Evolutionary conservation across 2,329 filamentous ascomycete species (phyloP).

Genomic region (Colletotrichum lentis): DNA sequence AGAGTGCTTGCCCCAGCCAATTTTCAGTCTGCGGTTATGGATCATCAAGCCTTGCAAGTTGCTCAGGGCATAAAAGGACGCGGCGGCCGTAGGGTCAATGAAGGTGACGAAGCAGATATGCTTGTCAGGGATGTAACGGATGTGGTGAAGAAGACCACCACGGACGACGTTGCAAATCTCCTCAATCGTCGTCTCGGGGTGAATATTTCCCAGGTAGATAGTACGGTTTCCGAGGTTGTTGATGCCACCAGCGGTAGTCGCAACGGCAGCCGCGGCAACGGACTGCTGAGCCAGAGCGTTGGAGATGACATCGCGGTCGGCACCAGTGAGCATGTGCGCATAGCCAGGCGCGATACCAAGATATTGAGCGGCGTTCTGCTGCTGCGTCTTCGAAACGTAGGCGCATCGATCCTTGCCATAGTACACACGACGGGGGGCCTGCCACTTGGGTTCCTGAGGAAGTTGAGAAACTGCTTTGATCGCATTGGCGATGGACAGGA

Average conservation of each 20-base stretch:
- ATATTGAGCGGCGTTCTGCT: slow-evolving; percentile 98
- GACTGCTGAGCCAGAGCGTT: slow-evolving; percentile 97
- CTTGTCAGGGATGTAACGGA: slow-evolving; percentile 99
- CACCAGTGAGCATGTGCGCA: slow-evolving; percentile 93
- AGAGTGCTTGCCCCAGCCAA: slow-evolving; percentile 99
- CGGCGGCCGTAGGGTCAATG: slow-evolving; percentile 96
- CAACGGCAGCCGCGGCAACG: slow-evolving; percentile 93
- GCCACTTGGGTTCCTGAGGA: slow-evolving; percentile 96
- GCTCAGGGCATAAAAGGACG: slow-evolving; percentile 96
- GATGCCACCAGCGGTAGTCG: slow-evolving; percentile 93
- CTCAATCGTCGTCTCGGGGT: slow-evolving; percentile 98
- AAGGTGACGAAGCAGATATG: slow-evolving; percentile 99
- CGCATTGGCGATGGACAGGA: slow-evolving; percentile 94
- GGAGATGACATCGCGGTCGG: slow-evolving; percentile 95
- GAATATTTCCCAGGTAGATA: slow-evolving; percentile 98
- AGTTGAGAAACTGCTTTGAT: slow-evolving; percentile 98
- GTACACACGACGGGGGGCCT: slow-evolving; percentile 92
- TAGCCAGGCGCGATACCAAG: slow-evolving; percentile 96
- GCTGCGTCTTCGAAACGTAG: slow-evolving; percentile 98
- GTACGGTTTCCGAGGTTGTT: slow-evolving; percentile 98
- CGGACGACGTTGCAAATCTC: slow-evolving; percentile 99
- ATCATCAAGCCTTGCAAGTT: slow-evolving; percentile 99
- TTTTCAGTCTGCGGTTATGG: slow-evolving; percentile 96
- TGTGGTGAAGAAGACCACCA: slow-evolving; percentile 93
- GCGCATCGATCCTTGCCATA: slow-evolving; percentile 99